Evolutionary conservation across 1,284 basidiomycete species (phyloP).

Genomic region (Cronartium quercuum): DNA sequence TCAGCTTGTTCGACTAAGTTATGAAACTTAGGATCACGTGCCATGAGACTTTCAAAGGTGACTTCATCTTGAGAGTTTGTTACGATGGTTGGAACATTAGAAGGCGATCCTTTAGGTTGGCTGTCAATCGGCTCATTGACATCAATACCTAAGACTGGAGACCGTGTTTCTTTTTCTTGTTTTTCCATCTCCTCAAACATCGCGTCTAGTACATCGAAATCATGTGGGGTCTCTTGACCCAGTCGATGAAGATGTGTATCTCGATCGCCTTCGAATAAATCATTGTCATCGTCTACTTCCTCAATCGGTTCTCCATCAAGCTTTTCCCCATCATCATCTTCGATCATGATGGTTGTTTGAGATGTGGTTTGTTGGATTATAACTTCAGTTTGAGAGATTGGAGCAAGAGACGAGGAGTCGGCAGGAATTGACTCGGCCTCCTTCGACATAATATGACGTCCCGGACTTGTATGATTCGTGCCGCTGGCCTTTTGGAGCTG

Average conservation of each 20-base stretch:
- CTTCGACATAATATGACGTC: no score
- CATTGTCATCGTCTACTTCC: slow-evolving; percentile 30
- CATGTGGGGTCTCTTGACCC: neutral
- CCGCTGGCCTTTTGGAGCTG: no score
- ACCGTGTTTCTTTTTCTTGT: neutral
- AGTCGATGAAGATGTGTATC: slow-evolving; percentile 24
- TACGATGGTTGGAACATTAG: neutral
- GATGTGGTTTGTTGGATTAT: no score
- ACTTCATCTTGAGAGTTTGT: neutral
- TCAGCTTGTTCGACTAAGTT: neutral
- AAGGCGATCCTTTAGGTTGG: neutral
- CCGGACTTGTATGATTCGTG: no score
- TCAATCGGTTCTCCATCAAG: neutral
- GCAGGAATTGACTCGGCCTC: no score
- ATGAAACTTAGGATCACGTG: neutral
- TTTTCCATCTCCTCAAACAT: no score
- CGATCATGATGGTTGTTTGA: no score
- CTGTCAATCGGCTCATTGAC: neutral
- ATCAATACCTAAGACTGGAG: neutral
- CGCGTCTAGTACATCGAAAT: neutral
- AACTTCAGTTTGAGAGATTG: no score
- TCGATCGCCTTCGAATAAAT: slow-evolving; percentile 33
- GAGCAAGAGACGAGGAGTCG: no score
- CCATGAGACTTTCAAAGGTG: neutral
- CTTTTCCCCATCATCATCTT: no score